Base-by-base conservation (phyloP, 1,284 basidiomycete genomes). In the Ceratobasidium sp. region DNA sequence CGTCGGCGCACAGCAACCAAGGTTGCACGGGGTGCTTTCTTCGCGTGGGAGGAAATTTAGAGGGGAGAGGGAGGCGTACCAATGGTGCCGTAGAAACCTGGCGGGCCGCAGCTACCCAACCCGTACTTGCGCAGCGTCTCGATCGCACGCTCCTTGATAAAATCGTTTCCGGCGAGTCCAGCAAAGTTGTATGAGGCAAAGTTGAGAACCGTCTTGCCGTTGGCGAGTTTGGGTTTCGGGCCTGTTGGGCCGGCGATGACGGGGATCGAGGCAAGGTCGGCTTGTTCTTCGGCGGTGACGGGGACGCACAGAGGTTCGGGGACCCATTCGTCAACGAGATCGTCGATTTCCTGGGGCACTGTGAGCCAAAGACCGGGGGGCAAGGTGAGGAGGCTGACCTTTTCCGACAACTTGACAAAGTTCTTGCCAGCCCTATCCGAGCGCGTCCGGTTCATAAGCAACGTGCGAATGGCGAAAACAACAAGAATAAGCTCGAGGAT, bases 81-180 rank as follows among this genome's bases (percentile, higher is more conserved):
- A 75, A 98, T 88, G 9, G 93, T 98, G 27, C 98, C 98, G 83
- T 99, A 99, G 85, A 99, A 99, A 8, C 96, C 96, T 39, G 96
- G 92, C 48, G 98, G 98, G 16, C 97, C 96, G 80, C 98, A 99
- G 78, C 92, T 94, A 5, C 97, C 98, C 1, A 98, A 88, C 43
- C 98, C 98, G 79, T 98, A 98, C 81, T 93, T 92, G 73, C 92
- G 86, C n/a, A 99, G 84, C 0, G 92, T 94, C 74, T 94, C 91
- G 27, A 98, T 87, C 6, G 96, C 95, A 51, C 89, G 89, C 65
- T 93, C 88, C 81, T 96, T 96, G 82, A 99, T 90, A 71, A 87
- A 84, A 76, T 98, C 95, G 79, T 95, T 94, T 29, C 93, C 93
- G 48, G 94, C 89, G 14, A 99, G 87, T 34, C 96, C 96, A 8